These are phyloP conservation scores for Penicillium turbatum DNA, from an alignment of 495 filamentous ascomycete species.

Conservation along the genomic window DNA sequence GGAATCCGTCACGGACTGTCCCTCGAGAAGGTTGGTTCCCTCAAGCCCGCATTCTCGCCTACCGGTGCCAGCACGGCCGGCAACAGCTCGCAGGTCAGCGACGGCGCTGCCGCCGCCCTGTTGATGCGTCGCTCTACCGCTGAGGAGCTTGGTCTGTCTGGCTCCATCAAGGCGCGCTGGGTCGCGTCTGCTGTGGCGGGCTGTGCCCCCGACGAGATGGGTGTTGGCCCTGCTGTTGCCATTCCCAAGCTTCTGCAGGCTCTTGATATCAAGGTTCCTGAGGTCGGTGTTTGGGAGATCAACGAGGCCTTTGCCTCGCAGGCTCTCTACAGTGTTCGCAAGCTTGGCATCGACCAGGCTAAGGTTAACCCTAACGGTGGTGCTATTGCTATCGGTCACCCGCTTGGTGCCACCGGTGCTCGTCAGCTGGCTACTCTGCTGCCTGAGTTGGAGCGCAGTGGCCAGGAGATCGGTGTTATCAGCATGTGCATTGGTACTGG, in stretches of 20 bases:
- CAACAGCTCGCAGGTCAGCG: constrained; percentile 80
- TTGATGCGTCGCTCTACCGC: constrained; percentile 85
- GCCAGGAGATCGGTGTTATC: constrained; percentile 64
- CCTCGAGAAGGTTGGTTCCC: constrained; percentile 63
- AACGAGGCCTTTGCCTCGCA: constrained; percentile 96
- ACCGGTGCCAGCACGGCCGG: constrained; percentile 78
- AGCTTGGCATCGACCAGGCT: constrained; percentile 63
- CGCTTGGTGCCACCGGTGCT: constrained; percentile 86
- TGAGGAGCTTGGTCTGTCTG: constrained; percentile 61
- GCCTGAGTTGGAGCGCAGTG: constrained; percentile 59
- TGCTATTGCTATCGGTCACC: constrained; percentile 89
- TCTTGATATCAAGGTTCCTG: constrained; percentile 57
- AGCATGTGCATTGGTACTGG: constrained; percentile 91
- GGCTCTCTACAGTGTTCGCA: constrained; percentile 72
- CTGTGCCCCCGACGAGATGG: constrained; percentile 88
- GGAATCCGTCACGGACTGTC: constrained; percentile 67
- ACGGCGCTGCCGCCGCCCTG: constrained; percentile 79
- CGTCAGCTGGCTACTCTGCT: constrained; percentile 74
- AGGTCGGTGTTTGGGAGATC: constrained; percentile 90
- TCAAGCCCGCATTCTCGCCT: constrained; percentile 79
- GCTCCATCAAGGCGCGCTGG: constrained; percentile 72
- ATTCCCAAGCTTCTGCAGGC: constrained; percentile 73
- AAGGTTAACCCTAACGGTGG: constrained; percentile 89
- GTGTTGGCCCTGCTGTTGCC: constrained; percentile 78
- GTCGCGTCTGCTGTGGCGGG: constrained; percentile 69